These are phyloP conservation scores for Boechera divaricarpa DNA, from an alignment of 345 rosid genomes.

Conservation along the genomic window DNA sequence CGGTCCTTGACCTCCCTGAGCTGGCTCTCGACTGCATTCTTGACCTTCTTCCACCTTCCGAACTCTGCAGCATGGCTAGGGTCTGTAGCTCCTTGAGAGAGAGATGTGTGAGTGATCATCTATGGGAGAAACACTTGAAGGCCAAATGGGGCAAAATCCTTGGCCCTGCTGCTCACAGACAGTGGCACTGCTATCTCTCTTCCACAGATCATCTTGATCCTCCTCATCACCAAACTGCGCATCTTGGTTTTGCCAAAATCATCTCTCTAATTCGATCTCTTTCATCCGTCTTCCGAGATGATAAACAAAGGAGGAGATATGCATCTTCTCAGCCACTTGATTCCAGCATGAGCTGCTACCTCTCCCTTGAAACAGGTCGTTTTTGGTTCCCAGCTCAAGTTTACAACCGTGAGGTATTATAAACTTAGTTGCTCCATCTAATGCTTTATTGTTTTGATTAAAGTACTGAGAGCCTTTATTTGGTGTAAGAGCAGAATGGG, in stretches of 20 bases:
- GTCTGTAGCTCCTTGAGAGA: constrained; percentile 76
- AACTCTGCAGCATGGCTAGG: constrained; percentile 75
- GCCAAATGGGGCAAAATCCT: constrained; percentile 79
- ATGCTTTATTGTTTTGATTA: constrained; percentile 17
- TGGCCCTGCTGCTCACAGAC: constrained; percentile 72
- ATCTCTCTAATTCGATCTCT: constrained; percentile 54
- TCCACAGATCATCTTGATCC: constrained; percentile 43
- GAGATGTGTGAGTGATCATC: constrained; percentile 72
- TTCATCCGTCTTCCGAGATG: constrained; percentile 51
- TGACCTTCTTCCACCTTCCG: constrained; percentile 80
- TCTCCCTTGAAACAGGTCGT: constrained; percentile 80
- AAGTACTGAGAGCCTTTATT: constrained; percentile 1
- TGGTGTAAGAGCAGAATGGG: constrained; percentile 70
- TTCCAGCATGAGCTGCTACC: constrained; percentile 82
- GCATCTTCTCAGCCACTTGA: constrained; percentile 53
- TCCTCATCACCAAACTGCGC: constrained; percentile 44
- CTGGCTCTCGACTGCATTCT: constrained; percentile 78
- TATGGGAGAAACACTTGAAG: constrained; percentile 80
- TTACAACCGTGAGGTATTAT: constrained; percentile 85
- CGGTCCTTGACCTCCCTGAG: constrained; percentile 87
- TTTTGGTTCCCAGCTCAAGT: constrained; percentile 96
- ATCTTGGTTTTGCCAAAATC: constrained; percentile 51
- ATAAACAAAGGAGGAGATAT: constrained; percentile 44
- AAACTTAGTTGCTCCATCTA: constrained; percentile 3
- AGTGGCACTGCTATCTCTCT: constrained; percentile 69